Conservation (phyloP, 75 land plant genomes). For the Sequoiadendron giganteum region DNA sequence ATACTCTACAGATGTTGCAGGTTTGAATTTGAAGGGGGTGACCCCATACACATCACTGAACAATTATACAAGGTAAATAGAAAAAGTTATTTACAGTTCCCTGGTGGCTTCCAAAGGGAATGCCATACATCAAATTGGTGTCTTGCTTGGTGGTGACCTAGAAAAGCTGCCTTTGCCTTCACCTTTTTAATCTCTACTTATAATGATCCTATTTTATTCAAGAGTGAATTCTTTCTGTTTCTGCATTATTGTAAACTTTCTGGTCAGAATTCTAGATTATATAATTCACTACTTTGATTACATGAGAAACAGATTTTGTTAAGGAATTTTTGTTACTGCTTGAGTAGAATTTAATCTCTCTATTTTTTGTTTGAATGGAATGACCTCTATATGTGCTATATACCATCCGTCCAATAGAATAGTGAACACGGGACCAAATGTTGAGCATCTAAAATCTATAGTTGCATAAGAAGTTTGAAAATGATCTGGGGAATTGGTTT, state of each 20-base stretch:
- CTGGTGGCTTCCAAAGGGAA: no score
- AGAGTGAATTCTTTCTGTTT: not conserved
- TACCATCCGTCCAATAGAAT: not conserved
- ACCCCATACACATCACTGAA: no score
- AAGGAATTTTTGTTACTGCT: not conserved
- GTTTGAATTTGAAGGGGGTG: no score
- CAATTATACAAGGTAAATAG: no score
- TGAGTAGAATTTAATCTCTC: not conserved
- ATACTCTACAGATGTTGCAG: no score
- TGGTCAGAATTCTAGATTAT: not conserved
- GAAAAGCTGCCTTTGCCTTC: no score
- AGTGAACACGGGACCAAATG: not conserved
- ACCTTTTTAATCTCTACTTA: no score
- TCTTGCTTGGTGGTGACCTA: no score
- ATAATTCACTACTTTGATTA: no score
- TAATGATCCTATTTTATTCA: not conserved
- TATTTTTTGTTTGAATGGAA: not conserved
- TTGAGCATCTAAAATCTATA: not conserved
- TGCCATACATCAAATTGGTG: no score
- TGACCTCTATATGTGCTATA: not conserved
- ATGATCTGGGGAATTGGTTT: not conserved
- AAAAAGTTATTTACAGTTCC: no score
- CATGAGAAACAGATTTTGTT: no score
- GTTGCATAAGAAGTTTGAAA: not conserved
- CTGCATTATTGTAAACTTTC: not conserved